These are phyloP conservation scores for Pholiota microspora DNA, from an alignment of 768 basidiomycete genomes.

Conservation along the genomic window DNA sequence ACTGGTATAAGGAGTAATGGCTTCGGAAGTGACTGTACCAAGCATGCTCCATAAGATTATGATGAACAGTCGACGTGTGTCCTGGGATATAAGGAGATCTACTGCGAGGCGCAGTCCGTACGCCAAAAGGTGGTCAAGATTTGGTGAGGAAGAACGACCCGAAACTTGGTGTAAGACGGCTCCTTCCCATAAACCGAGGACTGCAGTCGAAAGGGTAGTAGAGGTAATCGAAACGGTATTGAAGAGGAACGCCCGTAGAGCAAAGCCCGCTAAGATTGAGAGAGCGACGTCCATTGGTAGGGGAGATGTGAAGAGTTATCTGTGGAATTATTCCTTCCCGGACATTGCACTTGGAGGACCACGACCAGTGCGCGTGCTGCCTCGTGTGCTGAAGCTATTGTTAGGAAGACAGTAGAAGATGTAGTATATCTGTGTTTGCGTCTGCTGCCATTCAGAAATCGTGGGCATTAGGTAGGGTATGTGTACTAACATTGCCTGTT, in stretches of 20 bases:
- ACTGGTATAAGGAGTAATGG: constrained; percentile 24
- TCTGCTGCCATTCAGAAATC: background rate
- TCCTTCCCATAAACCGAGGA: constrained; percentile 45
- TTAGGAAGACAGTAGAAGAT: background rate
- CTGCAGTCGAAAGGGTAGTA: constrained; percentile 28
- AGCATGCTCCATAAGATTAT: constrained; percentile 38
- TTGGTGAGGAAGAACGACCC: constrained; percentile 23
- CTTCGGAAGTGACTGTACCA: constrained; percentile 32
- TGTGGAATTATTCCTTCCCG: constrained; percentile 12
- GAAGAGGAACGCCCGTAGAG: constrained; percentile 35
- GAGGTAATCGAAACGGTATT: constrained; percentile 20
- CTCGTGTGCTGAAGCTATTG: constrained; percentile 18
- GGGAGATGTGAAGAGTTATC: constrained; percentile 15
- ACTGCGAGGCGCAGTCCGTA: constrained; percentile 41
- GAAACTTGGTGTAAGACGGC: constrained; percentile 40
- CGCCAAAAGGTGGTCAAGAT: constrained; percentile 39
- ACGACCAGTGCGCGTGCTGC: constrained; percentile 24
- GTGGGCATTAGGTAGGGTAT: no score
- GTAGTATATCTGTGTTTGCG: background rate
- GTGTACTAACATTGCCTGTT: no score
- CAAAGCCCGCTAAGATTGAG: constrained; percentile 40
- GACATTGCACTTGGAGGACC: constrained; percentile 24
- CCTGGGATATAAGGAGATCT: constrained; percentile 39
- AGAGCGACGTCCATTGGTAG: constrained; percentile 40
- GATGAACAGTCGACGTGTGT: constrained; percentile 29